Base-by-base conservation (phyloP, 768 basidiomycete species). In the Gymnopilus dilepis region DNA sequence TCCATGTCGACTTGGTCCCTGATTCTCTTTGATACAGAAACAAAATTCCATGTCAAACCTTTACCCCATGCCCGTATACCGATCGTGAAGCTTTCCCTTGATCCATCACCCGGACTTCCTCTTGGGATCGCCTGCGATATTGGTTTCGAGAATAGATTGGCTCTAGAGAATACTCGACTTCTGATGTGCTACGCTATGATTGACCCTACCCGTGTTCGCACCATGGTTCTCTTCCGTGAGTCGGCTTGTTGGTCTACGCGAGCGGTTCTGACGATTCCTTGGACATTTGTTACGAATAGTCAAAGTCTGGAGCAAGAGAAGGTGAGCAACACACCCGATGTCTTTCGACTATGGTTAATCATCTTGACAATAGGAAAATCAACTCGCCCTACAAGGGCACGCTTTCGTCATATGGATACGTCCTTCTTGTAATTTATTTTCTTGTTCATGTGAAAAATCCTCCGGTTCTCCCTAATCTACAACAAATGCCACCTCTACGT, bases 301-400 rank as follows among this genome's bases (percentile, higher is more conserved):
- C 71, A 99, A 99, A 82, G 95, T 99, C 21, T 99, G 97, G 97
- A 93, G 94, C 69, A 99, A 98, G 78, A 86, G 95, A 76, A 85
- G 96, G 92, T 91, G 58, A 37, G 78, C 66, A 52, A 56, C 33
- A 42, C 34, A 24, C n/a, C 33, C 28, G 7, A 11, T 28, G 17
- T 24, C 28, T 43, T 42, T 22, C 3, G 8, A 41, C 8, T 61
- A 42, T 13, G 31, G 19, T 43, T 50, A 6, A 34, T 48, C 40
- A 50, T 30, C 31, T 45, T 47, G 30, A 57, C 48, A 26, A 1
- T 68, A 94, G 92, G 77, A 96, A 97, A 87, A 97, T 99, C 76
- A 99, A 99, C 77, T 97, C 95, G 53, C 95, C 97, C 11, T 99
- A 99, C 77, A 88, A 94, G 70, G 97, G 97, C 63, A 99, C 97